Evolutionary conservation across 176 grass and related monocot species (phyloP).

Genomic region (Aegilops speltoides): DNA sequence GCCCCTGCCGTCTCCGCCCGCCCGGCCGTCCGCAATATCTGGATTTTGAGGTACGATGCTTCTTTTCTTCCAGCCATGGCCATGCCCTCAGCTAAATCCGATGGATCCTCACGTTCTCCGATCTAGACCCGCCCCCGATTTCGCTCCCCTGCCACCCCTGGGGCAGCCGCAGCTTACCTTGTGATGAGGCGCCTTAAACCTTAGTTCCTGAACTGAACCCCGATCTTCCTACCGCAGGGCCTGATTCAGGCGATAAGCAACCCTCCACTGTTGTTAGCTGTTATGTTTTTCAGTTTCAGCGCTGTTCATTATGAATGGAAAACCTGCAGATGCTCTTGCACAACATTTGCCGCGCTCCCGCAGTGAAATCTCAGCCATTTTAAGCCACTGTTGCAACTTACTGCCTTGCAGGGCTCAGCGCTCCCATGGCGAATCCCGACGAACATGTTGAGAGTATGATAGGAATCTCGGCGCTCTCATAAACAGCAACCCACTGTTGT

Average conservation of each 20-base stretch:
- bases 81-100: background rate
- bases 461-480: too few relatives aligned
- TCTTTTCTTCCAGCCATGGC: background rate
- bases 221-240: background rate
- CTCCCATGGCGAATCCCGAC: slow-evolving; percentile 30
- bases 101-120: background rate
- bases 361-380: background rate
- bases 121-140: background rate
- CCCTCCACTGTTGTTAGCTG: too few relatives aligned
- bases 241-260: background rate
- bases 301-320: background rate
- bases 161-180: background rate
- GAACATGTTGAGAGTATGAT: slow-evolving; percentile 10
- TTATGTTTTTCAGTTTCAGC: background rate
- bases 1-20: background rate
- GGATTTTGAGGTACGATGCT: background rate
- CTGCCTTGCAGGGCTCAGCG: background rate
- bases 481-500: too few relatives aligned
- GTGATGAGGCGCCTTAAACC: background rate
- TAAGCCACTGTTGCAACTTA: background rate
- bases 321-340: background rate
- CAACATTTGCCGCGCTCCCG: background rate
- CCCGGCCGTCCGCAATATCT: background rate
- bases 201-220: background rate
- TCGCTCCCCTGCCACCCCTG: background rate